Conservation (phyloP, 805 yeast genomes). For the Hanseniaspora mollemarum region DNA sequence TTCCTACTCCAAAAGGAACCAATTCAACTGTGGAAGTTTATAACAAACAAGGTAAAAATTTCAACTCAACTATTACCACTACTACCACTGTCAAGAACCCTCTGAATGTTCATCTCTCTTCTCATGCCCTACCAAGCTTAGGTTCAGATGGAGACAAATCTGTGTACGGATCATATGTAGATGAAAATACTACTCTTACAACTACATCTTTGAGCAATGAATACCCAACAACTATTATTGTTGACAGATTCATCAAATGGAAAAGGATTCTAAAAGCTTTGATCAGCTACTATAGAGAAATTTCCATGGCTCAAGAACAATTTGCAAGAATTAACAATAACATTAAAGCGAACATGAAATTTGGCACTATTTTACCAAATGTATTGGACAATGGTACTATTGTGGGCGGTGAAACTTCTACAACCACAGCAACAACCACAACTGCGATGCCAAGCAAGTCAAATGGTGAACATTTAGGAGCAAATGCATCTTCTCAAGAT, state of each 20-base stretch:
- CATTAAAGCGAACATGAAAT: constrained; percentile 55
- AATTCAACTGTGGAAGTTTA: neutral
- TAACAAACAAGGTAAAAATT: neutral
- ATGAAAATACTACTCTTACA: constrained; percentile 15
- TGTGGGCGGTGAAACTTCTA: constrained; percentile 21
- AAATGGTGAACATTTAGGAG: neutral
- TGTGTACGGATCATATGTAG: neutral
- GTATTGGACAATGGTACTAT: constrained; percentile 30
- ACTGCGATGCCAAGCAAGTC: neutral
- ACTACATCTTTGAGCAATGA: constrained; percentile 21
- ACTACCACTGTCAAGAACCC: neutral
- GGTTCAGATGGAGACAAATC: neutral
- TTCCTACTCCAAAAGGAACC: constrained; percentile 28
- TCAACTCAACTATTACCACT: constrained; percentile 6
- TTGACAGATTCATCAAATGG: constrained; percentile 73
- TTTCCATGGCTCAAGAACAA: constrained; percentile 71
- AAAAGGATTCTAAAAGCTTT: constrained; percentile 61
- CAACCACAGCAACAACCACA: constrained; percentile 8
- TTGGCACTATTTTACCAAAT: constrained; percentile 30
- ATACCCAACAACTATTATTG: constrained; percentile 69
- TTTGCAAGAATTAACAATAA: constrained; percentile 53
- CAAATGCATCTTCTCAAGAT: neutral
- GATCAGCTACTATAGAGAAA: constrained; percentile 59
- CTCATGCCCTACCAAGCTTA: neutral
- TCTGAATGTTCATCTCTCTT: neutral